These are phyloP conservation scores for Yamadazyma laniorum DNA, from an alignment of 805 yeast species.

Conservation along the genomic window DNA sequence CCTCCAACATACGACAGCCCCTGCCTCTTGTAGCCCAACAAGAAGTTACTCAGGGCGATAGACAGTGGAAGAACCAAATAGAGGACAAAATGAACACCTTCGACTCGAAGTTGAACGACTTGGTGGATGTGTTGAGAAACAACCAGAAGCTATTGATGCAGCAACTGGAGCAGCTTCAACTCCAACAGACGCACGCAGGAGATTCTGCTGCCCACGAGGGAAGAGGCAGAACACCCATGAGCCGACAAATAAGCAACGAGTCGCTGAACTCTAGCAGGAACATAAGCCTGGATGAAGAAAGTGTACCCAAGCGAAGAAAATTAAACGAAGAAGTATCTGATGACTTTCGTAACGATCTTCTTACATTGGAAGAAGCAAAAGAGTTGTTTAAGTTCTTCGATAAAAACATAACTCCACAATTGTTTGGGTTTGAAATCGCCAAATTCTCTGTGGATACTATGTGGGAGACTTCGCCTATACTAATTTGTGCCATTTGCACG, in stretches of 20 bases:
- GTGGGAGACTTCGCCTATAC: constrained; percentile 56
- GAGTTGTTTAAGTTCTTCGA: constrained; percentile 53
- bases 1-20: too few relatives aligned
- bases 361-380: constrained; percentile 41
- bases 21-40: too few relatives aligned
- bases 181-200: too few relatives aligned
- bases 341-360: constrained; percentile 38
- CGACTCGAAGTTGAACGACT: constrained; percentile 36
- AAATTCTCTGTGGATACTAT: constrained; percentile 46
- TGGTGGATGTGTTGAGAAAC: constrained; percentile 32
- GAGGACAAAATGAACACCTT: constrained; percentile 35
- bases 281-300: constrained; percentile 6
- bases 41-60: too few relatives aligned
- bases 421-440: constrained; percentile 63
- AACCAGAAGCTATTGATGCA: constrained; percentile 31
- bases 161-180: constrained; percentile 12
- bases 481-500: constrained; percentile 59
- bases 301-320: constrained; percentile 2
- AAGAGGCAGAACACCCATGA: background rate
- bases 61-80: constrained; percentile 31
- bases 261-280: constrained; percentile 2
- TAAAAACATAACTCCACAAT: constrained; percentile 55
- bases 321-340: constrained; percentile 12
- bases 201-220: background rate
- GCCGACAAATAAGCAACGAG: constrained; percentile 8